A percentile compares a stretch with the other conserved stretches of the same genome.
phyloP scores from a whole-genome alignment of 345 rosid species.

The Iberis pinnata region DNA sequence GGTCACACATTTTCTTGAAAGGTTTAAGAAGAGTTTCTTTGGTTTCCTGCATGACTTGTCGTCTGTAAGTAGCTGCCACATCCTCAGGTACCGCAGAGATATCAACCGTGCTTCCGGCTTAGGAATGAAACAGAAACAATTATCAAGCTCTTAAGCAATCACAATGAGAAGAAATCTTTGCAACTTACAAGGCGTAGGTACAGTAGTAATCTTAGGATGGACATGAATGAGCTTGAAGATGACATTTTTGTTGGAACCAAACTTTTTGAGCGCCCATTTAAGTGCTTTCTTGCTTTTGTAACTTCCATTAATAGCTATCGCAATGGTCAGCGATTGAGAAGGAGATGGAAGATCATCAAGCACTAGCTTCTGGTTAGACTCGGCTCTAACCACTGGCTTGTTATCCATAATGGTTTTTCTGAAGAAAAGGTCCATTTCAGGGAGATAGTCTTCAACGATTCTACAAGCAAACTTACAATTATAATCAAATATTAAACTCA shows the following conservation, averaged over 20 bases:
- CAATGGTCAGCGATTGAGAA: constrained; percentile 27
- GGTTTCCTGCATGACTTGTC: constrained; percentile 47
- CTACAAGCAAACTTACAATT: background rate
- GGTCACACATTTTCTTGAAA: constrained; percentile 52
- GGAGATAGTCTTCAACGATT: too few relatives aligned
- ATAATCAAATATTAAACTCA: too few relatives aligned
- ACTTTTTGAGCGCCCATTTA: constrained; percentile 47
- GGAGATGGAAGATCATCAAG: constrained; percentile 19
- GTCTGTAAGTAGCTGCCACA: constrained; percentile 59
- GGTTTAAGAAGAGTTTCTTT: constrained; percentile 49
- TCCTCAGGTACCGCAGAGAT: constrained; percentile 67
- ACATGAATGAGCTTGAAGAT: constrained; percentile 59
- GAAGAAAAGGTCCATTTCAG: constrained; percentile 20
- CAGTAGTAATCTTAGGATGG: constrained; percentile 41
- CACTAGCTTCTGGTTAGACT: background rate
- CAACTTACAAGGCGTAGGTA: constrained; percentile 78
- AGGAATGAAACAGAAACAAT: constrained; percentile 3
- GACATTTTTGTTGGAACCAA: constrained; percentile 41
- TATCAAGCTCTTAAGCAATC: constrained; percentile 3
- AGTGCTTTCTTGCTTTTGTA: constrained; percentile 44
- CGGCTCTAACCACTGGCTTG: background rate
- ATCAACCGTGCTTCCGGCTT: constrained; percentile 52
- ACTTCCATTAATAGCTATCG: constrained; percentile 59
- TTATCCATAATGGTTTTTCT: background rate
- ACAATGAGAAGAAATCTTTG: background rate